phyloP scores from a whole-genome alignment of 2,329 filamentous ascomycete genomes.

The Ophiognomonia clavigignenti-juglandacearum region DNA sequence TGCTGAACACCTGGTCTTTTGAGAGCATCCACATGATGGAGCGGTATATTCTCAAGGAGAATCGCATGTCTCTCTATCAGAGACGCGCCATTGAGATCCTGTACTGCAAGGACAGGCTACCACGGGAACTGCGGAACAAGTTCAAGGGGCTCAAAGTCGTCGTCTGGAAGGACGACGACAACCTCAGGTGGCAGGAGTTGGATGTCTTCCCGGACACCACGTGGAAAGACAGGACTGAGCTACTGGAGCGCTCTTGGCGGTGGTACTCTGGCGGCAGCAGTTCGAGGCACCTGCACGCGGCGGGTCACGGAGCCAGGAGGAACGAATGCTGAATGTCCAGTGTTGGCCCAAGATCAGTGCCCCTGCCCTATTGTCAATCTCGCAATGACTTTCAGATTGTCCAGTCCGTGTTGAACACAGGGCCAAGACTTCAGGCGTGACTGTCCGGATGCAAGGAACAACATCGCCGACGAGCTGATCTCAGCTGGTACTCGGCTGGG shows the following conservation, averaged over 20 bases:
- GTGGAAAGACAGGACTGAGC: constrained; percentile 13
- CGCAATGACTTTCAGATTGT: too few species aligned
- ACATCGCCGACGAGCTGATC: too few species aligned
- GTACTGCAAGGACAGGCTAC: constrained; percentile 22
- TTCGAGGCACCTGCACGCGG: neutral
- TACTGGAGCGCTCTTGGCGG: constrained; percentile 11
- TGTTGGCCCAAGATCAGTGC: neutral
- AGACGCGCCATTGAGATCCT: constrained; percentile 26
- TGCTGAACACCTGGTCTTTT: constrained; percentile 31
- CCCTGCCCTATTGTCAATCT: too few species aligned
- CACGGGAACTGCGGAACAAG: constrained; percentile 22
- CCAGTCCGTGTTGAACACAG: too few species aligned
- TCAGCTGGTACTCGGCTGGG: too few species aligned
- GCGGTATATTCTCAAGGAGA: constrained; percentile 27
- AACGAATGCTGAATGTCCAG: neutral
- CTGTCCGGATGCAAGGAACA: too few species aligned
- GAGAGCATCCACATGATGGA: constrained; percentile 27
- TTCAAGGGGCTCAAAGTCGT: constrained; percentile 26
- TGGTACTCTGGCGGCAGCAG: neutral
- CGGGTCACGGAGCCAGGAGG: neutral
- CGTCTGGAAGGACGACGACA: constrained; percentile 19
- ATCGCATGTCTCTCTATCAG: constrained; percentile 24
- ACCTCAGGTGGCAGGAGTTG: constrained; percentile 13
- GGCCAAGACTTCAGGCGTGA: too few species aligned
- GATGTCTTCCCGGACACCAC: constrained; percentile 8